Evolutionary conservation across 768 basidiomycete species (phyloP).

Genomic region (Suillus lakei): DNA sequence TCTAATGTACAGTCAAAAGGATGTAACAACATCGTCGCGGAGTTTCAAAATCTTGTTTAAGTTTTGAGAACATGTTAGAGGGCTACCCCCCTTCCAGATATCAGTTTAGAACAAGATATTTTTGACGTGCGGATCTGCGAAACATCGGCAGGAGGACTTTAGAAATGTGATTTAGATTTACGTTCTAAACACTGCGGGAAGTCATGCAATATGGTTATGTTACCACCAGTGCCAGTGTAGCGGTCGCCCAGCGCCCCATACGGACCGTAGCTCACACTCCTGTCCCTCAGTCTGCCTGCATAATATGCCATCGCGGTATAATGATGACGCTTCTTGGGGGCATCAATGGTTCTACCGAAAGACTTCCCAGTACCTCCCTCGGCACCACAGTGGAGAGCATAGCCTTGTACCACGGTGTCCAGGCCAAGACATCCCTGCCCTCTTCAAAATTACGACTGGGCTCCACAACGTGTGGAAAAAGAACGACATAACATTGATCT

Average conservation of each 20-base stretch:
- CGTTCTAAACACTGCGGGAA: background rate
- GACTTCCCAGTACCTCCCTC: conserved; percentile 19
- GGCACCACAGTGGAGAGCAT: conserved; percentile 24
- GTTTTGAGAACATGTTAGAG: background rate
- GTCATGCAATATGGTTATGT: conserved; percentile 8
- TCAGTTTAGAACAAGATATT: background rate
- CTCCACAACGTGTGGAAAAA: conserved; percentile 34
- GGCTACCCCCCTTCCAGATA: background rate
- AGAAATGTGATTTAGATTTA: background rate
- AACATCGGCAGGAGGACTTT: background rate
- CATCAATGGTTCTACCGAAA: conserved; percentile 31
- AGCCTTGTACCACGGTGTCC: conserved; percentile 57
- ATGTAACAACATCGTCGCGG: background rate
- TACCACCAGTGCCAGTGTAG: background rate
- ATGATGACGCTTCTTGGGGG: conserved; percentile 35
- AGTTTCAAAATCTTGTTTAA: background rate
- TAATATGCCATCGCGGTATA: conserved; percentile 32
- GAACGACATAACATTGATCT: conserved; percentile 37
- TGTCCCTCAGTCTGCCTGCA: background rate
- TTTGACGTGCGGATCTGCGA: background rate
- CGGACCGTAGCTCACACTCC: background rate
- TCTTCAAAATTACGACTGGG: conserved; percentile 41
- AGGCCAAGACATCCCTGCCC: conserved; percentile 48
- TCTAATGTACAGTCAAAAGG: background rate
- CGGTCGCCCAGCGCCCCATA: background rate